A percentile compares a stretch with the other conserved stretches of the same genome.
Conservation (phyloP, 192 early-diverging fungal genomes). For the Gonapodya sp. region DNA sequence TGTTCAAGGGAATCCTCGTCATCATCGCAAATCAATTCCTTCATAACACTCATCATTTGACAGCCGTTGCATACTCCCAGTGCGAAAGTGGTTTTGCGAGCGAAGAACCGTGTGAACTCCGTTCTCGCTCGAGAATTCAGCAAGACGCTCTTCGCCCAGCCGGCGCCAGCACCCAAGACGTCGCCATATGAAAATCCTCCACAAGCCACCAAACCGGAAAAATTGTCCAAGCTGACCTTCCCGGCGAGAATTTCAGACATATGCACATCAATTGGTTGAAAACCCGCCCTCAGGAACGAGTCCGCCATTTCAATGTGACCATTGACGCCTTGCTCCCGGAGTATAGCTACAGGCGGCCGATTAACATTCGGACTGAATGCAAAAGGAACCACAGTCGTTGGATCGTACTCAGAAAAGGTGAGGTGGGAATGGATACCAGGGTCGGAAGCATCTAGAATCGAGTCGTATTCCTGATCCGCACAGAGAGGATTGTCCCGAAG, state of each 20-base stretch:
- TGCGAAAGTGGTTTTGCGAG: constrained; percentile 83
- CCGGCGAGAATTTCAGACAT: constrained; percentile 87
- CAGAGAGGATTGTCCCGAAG: constrained; percentile 82
- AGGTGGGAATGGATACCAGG: constrained; percentile 68
- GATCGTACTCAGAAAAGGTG: constrained; percentile 64
- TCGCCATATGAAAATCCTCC: constrained; percentile 99
- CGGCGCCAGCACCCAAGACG: constrained; percentile 95
- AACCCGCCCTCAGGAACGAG: constrained; percentile 89
- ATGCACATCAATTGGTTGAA: constrained; percentile 90
- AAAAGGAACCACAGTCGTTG: constrained; percentile 20
- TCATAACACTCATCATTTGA: constrained; percentile 86
- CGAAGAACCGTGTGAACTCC: constrained; percentile 76
- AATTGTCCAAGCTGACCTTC: constrained; percentile 49
- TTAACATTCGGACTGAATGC: constrained; percentile 27
- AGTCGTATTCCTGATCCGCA: constrained; percentile 73
- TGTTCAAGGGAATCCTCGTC: constrained; percentile 9
- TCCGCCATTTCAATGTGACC: constrained; percentile 89
- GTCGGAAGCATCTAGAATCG: constrained; percentile 58
- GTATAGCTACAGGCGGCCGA: constrained; percentile 61
- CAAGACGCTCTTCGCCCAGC: constrained; percentile 92
- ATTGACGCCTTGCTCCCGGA: constrained; percentile 98
- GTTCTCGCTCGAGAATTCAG: constrained; percentile 55
- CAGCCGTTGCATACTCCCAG: constrained; percentile 99
- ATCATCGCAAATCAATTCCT: constrained; percentile 61
- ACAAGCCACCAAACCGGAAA: constrained; percentile 83